phyloP scores from a whole-genome alignment of 768 basidiomycete genomes.

The Postia placenta region DNA sequence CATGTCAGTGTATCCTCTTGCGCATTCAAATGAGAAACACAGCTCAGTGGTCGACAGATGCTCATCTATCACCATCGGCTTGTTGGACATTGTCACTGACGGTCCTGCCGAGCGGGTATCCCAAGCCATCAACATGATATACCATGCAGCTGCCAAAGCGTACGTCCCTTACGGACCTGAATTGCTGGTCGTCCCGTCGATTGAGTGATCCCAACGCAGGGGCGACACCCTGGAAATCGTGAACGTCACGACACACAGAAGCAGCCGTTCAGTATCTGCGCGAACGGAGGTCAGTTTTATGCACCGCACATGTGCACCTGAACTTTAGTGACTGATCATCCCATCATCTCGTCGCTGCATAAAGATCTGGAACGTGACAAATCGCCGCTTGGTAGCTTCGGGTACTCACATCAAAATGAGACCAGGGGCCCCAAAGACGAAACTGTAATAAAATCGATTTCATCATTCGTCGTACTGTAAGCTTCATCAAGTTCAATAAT shows the following conservation, averaged over 20 bases:
- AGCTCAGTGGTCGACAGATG: constrained; percentile 12
- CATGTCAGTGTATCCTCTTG: constrained; percentile 10
- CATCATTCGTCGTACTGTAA: too few relatives aligned
- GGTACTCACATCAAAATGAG: constrained; percentile 17
- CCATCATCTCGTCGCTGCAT: not conserved
- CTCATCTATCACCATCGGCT: constrained; percentile 10
- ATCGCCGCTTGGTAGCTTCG: constrained; percentile 10
- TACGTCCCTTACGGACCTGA: too few relatives aligned
- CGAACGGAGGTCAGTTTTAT: constrained; percentile 10
- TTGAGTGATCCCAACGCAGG: too few relatives aligned
- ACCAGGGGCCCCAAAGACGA: constrained; percentile 3
- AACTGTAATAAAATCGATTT: too few relatives aligned
- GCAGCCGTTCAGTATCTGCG: constrained; percentile 10
- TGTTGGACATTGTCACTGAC: constrained; percentile 5
- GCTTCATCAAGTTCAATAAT: too few relatives aligned
- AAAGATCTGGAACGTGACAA: constrained; percentile 16
- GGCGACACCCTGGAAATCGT: constrained; percentile 12
- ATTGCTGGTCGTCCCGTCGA: too few relatives aligned
- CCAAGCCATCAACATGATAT: constrained; percentile 13
- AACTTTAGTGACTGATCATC: too few relatives aligned
- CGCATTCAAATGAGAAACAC: too few relatives aligned
- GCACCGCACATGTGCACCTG: too few relatives aligned
- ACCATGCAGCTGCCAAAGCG: constrained; percentile 9
- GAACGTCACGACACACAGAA: constrained; percentile 9
- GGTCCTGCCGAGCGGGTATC: constrained; percentile 12